These are phyloP conservation scores for Hordeum vulgare DNA, from an alignment of 176 grass and related monocot species.

Conservation along the genomic window MorexV3_pseudomolecules_assembly NC_058524.1:492505440-492505939, in stretches of 20 bases:
- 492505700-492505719: not conserved
- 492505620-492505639: not conserved
- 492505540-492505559: constrained; percentile 64
- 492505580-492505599: constrained; percentile 92
- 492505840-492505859: not conserved
- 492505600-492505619: constrained; percentile 53
- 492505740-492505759: not conserved
- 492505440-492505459: constrained; percentile 81
- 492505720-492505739: not conserved
- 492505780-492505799: not conserved
- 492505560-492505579: constrained; percentile 86
- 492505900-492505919: not conserved
- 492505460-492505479: not conserved
- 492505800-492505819: not conserved
- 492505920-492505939: no score
- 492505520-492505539: constrained; percentile 44
- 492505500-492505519: not conserved
- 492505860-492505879: not conserved
- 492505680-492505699: not conserved
- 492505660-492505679: not conserved
- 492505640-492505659: not conserved
- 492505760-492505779: not conserved
- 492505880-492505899: not conserved
- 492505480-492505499: constrained; percentile 8
- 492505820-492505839: not conserved